Evolutionary conservation across 345 rosid genomes (phyloP), one percentile per base, ranked within the genome.

Genomic region (Rhodomyrtus tomentosa): DNA sequence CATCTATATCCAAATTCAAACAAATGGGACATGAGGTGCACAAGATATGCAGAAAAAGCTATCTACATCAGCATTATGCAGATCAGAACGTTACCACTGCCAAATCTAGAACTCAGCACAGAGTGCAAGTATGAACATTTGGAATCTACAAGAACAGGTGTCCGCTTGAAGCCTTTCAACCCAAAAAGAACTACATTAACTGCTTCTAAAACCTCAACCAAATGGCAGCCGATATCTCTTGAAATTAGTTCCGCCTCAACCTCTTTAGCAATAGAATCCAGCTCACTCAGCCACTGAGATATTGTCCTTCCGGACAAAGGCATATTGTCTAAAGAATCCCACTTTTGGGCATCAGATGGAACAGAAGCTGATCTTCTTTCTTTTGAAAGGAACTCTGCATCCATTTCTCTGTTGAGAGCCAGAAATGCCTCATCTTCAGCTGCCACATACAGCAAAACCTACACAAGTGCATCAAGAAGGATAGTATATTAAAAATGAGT

Each of bases 391-490:
- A 91, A 93, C 81, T 50, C 58, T 85, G 94, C 92, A 85, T 96
- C 96, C 85, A 88, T 88, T 87, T 96, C 91, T 85, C 90, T 85
- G 88, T 93, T 90, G 53, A 86, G 83, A 87, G 93, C 91, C 89
- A 91, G 45, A 80, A 90, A 93, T 50, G 96, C 97, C 90, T 95
- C 98, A 90, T 96, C 99, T 88, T 96, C 99, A 83, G 96, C 98
- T 81, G 99, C 96, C 90, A 96, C 88, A 85, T 89, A 93, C 53
- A 96, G 90, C 89, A 96, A 88, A 87, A 89, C 95, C 99, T 96
- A 86, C 88, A 88, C 55, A 59, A 59, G 21, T 68, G 54, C 20
- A 59, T 83, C 24, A 68, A 68, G 74, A 29, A 62, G 25, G 45
- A 36, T 42, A 68, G 40, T 36, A 18, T 21, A 36, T 32, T 36